Evolutionary conservation across 2,329 filamentous ascomycete species (phyloP).

Genomic region (Xylariaceae sp.): DNA sequence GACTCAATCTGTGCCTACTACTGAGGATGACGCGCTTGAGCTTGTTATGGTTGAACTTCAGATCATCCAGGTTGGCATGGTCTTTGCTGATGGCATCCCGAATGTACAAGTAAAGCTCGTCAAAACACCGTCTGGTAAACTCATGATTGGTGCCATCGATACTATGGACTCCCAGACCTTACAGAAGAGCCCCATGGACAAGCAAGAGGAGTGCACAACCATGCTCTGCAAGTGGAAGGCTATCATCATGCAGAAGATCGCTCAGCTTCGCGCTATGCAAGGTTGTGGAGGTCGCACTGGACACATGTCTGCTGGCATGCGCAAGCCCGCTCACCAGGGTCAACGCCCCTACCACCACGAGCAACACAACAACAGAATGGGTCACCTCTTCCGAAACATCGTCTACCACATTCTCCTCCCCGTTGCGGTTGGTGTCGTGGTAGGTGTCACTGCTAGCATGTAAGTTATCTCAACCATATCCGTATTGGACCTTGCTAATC

Average conservation of each 20-base stretch:
- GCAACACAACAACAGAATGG: constrained; percentile 15
- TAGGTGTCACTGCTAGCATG: constrained; percentile 64
- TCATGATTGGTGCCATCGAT: constrained; percentile 50
- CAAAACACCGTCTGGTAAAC: constrained; percentile 49
- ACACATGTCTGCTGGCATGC: neutral
- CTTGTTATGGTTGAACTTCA: constrained; percentile 52
- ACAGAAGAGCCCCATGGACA: constrained; percentile 22
- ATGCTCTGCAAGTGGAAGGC: constrained; percentile 52
- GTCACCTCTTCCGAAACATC: constrained; percentile 46
- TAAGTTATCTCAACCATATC: constrained; percentile 31
- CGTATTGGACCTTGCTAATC: constrained; percentile 21
- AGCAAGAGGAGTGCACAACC: constrained; percentile 32
- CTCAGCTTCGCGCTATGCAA: constrained; percentile 25
- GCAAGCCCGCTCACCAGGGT: constrained; percentile 7
- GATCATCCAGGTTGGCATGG: constrained; percentile 55
- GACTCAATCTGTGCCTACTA: constrained; percentile 38
- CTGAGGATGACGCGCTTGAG: constrained; percentile 47
- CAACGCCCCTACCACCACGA: constrained; percentile 14
- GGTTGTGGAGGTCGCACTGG: constrained; percentile 32
- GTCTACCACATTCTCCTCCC: constrained; percentile 63
- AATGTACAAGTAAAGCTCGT: constrained; percentile 58
- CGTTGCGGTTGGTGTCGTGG: constrained; percentile 62
- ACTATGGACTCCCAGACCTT: constrained; percentile 27
- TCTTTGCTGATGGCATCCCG: constrained; percentile 50
- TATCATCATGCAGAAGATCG: constrained; percentile 41